phyloP scores from a whole-genome alignment of 345 rosid genomes.

The Dovyalis caffra region DNA sequence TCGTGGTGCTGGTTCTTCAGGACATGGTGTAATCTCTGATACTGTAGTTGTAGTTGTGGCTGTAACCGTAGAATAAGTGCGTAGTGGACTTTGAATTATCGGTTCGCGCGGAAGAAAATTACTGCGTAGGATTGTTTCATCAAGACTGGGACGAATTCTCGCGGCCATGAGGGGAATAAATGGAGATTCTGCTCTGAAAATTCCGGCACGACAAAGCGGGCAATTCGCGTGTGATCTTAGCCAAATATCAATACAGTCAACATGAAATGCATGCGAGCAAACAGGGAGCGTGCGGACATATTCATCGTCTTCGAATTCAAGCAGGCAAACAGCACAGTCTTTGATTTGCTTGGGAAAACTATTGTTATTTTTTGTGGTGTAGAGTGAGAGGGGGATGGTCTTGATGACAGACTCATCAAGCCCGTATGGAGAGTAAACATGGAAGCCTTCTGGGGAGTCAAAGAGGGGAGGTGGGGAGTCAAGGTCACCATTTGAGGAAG shows the following conservation, averaged over 20 bases:
- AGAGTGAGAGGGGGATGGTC: slow-evolving; percentile 69
- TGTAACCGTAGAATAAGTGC: slow-evolving; percentile 4
- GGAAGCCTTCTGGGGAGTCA: slow-evolving; percentile 48
- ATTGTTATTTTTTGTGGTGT: slow-evolving; percentile 32
- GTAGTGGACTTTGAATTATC: slow-evolving; percentile 19
- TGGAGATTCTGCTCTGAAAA: slow-evolving; percentile 59
- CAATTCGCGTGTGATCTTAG: slow-evolving; percentile 87
- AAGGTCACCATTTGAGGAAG: slow-evolving; percentile 49
- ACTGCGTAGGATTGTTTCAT: slow-evolving; percentile 41
- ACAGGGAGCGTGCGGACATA: slow-evolving; percentile 79
- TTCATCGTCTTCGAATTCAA: slow-evolving; percentile 81
- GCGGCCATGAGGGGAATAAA: slow-evolving; percentile 88
- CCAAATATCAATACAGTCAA: slow-evolving; percentile 94
- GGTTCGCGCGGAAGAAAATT: slow-evolving; percentile 29
- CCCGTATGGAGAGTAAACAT: slow-evolving; percentile 59
- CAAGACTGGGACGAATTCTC: slow-evolving; percentile 76
- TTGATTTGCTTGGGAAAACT: slow-evolving; percentile 18
- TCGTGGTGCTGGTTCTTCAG: slow-evolving; percentile 49
- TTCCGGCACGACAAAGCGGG: slow-evolving; percentile 83
- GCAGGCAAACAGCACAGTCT: slow-evolving; percentile 86
- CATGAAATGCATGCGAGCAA: slow-evolving; percentile 86
- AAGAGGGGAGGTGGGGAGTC: slow-evolving; percentile 52
- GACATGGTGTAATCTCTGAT: slow-evolving; percentile 46
- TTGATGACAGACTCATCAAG: slow-evolving; percentile 88
- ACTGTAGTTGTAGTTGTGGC: slow-evolving; percentile 13